A percentile compares a stretch with the other conserved stretches of the same genome.
Evolutionary conservation across 176 grass and related monocot species (phyloP).

Genomic region (Oryza coarctata): DNA sequence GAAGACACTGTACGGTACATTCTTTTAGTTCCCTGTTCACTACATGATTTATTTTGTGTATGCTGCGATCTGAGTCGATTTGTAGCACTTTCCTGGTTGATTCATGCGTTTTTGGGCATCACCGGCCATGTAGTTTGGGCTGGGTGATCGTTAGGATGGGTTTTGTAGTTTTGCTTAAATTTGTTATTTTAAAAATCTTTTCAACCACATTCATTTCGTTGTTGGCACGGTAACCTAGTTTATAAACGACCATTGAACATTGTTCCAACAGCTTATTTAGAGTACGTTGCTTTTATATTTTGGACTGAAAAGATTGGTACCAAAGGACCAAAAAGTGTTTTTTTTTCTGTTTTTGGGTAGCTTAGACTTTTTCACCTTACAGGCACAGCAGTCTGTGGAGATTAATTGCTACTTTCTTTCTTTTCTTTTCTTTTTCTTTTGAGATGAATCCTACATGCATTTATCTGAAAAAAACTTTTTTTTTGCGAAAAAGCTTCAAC

Average conservation of each 20-base stretch:
- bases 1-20: constrained; percentile 54
- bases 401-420: neutral
- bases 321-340: neutral
- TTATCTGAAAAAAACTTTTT: neutral
- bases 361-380: constrained; percentile 11
- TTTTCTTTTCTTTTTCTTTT: no score
- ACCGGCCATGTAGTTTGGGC: neutral
- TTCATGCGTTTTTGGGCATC: neutral
- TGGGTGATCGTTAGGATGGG: neutral
- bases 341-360: neutral
- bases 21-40: neutral
- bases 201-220: neutral
- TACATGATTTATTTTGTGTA: neutral
- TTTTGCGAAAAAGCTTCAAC: no score
- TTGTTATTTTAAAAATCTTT: neutral
- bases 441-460: no score
- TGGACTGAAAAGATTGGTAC: neutral
- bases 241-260: neutral
- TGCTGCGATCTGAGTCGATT: neutral
- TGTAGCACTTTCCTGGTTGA: neutral
- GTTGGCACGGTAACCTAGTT: neutral
- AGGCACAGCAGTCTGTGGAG: neutral
- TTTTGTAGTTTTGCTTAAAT: neutral
- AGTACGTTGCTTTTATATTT: neutral
- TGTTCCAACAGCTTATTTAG: neutral